Evolutionary conservation across 2,329 filamentous ascomycete genomes (phyloP), one percentile per base, ranked within the genome.

Genomic region (Pseudogymnoascus sp.): DNA sequence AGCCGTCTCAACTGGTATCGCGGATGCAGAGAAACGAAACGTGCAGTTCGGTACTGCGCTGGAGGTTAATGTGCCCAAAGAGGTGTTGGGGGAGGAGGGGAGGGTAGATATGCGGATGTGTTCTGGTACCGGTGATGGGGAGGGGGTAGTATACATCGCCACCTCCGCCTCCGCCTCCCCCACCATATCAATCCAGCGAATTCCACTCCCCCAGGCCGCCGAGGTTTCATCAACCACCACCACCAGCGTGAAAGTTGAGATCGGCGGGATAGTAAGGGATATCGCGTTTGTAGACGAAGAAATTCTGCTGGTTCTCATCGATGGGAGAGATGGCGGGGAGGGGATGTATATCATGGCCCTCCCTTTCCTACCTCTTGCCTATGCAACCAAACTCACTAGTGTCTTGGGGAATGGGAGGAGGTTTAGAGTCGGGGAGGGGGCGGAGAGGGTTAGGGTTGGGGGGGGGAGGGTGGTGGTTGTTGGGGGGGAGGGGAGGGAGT

Each of bases 21-120:
- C 90, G 66, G 83, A 88, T 73, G 83, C 87, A 5, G 83, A 91
- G 75, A 80, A 84, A 69, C 78, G 86, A 62, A 87, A 85, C 63
- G 87, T 92, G 10, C 77, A 86, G 4, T 87, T 91, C 68, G 87
- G 87, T 3, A 79, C 80, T 33, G 76, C 81, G 3, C 63, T 67
- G 38, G 56, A 65, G 23, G 44, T 74, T 23, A 67, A 67, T 7
- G 16, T 59, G 11, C 12, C 64, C 18, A 63, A 70, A 14, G 47
- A 53, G 14, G 47, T 53, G 14, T 16, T 53, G 7, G 47, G 47
- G 31, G 50, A 59, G 10, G 59, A 66, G 59, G 63, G 64, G 6
- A 62, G 68, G 12, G 60, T 70, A 7, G 70, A 71, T 61, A 69
- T 73, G 68, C 66, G 64, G 53, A 67, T 74, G 64, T 65, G 62